A percentile compares a stretch with the other conserved stretches of the same genome.
phyloP scores from a whole-genome alignment of 2,329 filamentous ascomycete genomes.

The Sclerotinia sclerotiorum region DNA sequence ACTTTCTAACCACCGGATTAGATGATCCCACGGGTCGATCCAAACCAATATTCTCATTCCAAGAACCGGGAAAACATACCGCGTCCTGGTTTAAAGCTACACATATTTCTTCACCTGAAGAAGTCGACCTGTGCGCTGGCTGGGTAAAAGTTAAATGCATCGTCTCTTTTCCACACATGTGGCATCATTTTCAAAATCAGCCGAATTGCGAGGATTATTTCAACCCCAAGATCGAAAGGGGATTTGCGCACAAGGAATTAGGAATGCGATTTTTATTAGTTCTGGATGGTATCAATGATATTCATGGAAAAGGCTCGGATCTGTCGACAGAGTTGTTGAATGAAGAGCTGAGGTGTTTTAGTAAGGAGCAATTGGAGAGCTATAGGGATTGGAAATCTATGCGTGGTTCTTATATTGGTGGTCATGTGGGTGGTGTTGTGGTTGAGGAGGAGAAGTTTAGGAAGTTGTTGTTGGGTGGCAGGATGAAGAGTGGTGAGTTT shows the following conservation, averaged over 20 bases:
- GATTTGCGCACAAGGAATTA: neutral
- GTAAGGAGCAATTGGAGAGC: neutral
- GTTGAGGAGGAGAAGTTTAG: neutral
- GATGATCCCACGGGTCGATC: neutral
- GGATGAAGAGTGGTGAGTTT: conserved; percentile 9
- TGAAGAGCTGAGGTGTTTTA: neutral
- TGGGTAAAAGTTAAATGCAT: conserved; percentile 7
- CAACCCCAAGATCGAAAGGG: neutral
- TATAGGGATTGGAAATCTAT: conserved; percentile 5
- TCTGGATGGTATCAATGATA: neutral
- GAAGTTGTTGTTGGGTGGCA: neutral
- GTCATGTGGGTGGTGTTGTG: neutral
- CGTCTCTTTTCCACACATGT: conserved; percentile 11
- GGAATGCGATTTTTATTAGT: conserved; percentile 1
- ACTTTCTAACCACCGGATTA: conserved; percentile 7
- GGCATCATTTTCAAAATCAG: neutral
- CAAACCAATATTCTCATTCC: neutral
- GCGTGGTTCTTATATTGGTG: neutral
- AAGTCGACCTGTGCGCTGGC: neutral
- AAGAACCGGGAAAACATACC: neutral
- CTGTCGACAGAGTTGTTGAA: neutral
- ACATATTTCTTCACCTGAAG: conserved; percentile 9
- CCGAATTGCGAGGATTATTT: neutral
- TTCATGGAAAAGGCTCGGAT: neutral
- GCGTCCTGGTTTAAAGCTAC: conserved; percentile 11